Conservation (phyloP, 352 stramenopile genomes). For the Globisporangium camurandrum region DNA sequence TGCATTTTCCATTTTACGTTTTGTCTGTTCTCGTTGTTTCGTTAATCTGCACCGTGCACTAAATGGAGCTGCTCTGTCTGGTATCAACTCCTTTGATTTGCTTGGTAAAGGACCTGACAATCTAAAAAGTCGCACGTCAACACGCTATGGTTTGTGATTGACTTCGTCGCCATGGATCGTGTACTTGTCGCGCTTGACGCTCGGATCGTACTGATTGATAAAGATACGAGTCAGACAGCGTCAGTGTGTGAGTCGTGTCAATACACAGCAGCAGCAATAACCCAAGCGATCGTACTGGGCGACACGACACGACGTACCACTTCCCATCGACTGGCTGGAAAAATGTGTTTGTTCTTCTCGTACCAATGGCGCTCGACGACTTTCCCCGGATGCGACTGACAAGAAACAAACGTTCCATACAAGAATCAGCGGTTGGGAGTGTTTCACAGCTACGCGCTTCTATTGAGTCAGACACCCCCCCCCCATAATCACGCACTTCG, state of each 20-base stretch:
- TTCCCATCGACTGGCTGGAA: slow-evolving; percentile 97
- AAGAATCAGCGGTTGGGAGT: no score
- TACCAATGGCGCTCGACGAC: slow-evolving; percentile 97
- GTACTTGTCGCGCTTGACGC: slow-evolving; percentile 72
- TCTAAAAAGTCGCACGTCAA: no score
- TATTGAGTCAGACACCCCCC: not conserved
- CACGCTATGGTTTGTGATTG: slow-evolving; percentile 13
- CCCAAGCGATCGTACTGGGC: no score
- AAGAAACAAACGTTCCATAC: no score
- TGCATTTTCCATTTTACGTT: no score
- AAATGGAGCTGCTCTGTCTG: no score
- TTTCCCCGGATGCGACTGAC: slow-evolving; percentile 94
- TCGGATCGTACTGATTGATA: slow-evolving; percentile 60
- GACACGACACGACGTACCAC: slow-evolving; percentile 77
- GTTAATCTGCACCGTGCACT: no score
- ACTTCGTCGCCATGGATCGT: slow-evolving; percentile 72
- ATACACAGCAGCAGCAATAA: not conserved
- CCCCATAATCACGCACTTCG: slow-evolving; percentile 42
- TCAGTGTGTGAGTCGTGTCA: not conserved
- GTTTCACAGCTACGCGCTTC: not conserved
- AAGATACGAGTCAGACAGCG: not conserved
- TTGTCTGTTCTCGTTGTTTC: no score
- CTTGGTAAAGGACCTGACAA: no score
- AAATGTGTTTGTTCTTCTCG: slow-evolving; percentile 99
- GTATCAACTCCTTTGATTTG: no score